Conservation (phyloP, 2,329 filamentous ascomycete genomes). For the Arachnomyces sp. region DNA sequence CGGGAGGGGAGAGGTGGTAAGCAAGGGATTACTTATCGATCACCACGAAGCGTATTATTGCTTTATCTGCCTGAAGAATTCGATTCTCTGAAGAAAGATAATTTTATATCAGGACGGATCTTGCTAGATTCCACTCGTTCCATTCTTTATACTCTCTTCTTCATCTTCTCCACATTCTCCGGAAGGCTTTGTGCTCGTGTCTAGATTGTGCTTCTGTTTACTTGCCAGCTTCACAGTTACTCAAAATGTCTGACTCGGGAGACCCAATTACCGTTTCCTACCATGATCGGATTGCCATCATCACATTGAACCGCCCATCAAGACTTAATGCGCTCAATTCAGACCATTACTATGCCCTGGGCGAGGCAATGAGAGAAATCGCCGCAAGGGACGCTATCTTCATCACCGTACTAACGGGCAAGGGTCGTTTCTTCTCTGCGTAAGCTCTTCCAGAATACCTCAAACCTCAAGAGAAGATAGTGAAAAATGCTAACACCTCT, state of each 20-base stretch:
- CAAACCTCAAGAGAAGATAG: not conserved
- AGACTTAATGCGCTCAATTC: conserved; percentile 79
- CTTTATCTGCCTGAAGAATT: no score
- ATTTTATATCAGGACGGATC: no score
- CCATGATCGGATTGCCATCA: conserved; percentile 63
- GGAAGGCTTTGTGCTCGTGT: no score
- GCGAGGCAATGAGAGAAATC: conserved; percentile 65
- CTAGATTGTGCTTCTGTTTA: no score
- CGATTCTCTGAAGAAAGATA: no score
- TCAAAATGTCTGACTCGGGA: conserved; percentile 16
- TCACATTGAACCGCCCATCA: conserved; percentile 74
- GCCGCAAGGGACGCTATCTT: conserved; percentile 70
- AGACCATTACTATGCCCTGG: conserved; percentile 68
- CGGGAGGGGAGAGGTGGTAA: no score
- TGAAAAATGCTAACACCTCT: conserved; percentile 3
- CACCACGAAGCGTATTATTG: no score
- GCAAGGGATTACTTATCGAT: no score
- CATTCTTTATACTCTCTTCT: no score
- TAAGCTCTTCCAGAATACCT: conserved; percentile 36
- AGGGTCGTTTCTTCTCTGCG: conserved; percentile 79
- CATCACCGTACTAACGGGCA: conserved; percentile 76
- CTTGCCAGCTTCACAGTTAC: no score
- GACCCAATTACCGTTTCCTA: conserved; percentile 53
- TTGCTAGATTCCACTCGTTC: no score
- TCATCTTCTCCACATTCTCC: no score